These are phyloP conservation scores for Bacidia rubella DNA, from an alignment of 495 filamentous ascomycete species.

Conservation along the genomic window DNA sequence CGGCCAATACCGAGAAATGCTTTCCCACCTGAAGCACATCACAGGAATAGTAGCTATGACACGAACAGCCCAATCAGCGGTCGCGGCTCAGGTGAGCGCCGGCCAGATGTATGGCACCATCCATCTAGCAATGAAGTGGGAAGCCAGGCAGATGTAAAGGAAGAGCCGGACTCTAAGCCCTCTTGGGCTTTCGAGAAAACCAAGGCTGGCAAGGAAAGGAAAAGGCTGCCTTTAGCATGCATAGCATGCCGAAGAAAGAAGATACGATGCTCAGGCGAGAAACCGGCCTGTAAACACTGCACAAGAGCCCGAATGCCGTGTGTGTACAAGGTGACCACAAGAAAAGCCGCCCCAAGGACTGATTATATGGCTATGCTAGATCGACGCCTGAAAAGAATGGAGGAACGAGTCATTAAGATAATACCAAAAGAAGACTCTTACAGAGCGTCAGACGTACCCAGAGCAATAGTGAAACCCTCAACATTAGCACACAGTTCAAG, in stretches of 20 bases:
- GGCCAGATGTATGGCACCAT: slow-evolving; percentile 1
- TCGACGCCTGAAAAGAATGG: slow-evolving; percentile 85
- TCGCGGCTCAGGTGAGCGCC: slow-evolving; percentile 20
- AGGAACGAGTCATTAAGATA: slow-evolving; percentile 92
- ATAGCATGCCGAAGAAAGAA: slow-evolving; percentile 96
- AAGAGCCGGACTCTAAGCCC: slow-evolving; percentile 46
- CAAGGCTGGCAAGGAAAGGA: slow-evolving; percentile 93
- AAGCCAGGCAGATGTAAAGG: slow-evolving; percentile 26
- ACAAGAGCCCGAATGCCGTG: slow-evolving; percentile 86
- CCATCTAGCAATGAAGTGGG: slow-evolving; percentile 12
- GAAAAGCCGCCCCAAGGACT: slow-evolving; percentile 89
- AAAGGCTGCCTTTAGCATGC: slow-evolving; percentile 83
- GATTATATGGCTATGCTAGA: slow-evolving; percentile 99
- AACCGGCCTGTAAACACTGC: slow-evolving; percentile 95
- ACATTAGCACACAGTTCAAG: slow-evolving; percentile 44
- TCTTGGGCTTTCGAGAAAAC: slow-evolving; percentile 96
- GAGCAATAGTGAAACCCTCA: slow-evolving; percentile 70
- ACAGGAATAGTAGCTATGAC: slow-evolving; percentile 18
- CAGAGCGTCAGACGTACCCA: slow-evolving; percentile 46
- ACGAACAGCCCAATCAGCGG: slow-evolving; percentile 34
- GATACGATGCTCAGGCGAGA: slow-evolving; percentile 95
- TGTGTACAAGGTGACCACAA: slow-evolving; percentile 94
- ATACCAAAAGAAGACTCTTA: slow-evolving; percentile 70
- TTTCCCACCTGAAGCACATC: slow-evolving; percentile 1
- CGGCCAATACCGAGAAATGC: not conserved